These are phyloP conservation scores for barrel medic (Medicago truncatula) DNA, from an alignment of 306 rosid genomes.

Conservation along the genomic window DNA sequence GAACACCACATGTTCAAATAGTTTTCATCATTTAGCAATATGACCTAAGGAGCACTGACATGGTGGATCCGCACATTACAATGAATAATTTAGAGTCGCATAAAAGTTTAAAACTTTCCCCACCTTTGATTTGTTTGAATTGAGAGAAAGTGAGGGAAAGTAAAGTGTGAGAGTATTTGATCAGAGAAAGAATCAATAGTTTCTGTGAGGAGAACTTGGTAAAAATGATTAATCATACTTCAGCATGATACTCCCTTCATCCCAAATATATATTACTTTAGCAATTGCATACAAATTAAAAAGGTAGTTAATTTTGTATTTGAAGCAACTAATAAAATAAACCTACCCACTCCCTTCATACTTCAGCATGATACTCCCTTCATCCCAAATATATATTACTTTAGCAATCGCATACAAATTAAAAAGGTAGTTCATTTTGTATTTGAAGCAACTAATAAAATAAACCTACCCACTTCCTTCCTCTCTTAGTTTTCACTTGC, in stretches of 20 bases:
- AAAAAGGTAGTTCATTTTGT: too few relatives aligned
- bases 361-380: neutral
- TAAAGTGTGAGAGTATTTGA: neutral
- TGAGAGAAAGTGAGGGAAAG: constrained; percentile 5
- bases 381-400: neutral
- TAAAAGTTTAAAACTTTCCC: constrained; percentile 18
- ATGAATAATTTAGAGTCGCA: neutral
- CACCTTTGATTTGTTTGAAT: constrained; percentile 18
- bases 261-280: neutral
- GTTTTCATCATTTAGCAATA: constrained; percentile 17
- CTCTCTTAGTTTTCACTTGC: constrained; percentile 24
- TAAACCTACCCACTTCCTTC: constrained; percentile 8
- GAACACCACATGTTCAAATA: constrained; percentile 17
- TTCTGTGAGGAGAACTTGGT: constrained; percentile 7
- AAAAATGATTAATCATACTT: constrained; percentile 4
- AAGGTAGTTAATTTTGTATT: neutral
- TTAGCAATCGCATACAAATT: neutral
- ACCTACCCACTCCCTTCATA: neutral
- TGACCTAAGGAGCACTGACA: constrained; percentile 16
- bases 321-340: constrained; percentile 35
- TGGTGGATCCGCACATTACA: neutral
- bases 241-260: neutral
- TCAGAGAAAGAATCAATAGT: neutral
- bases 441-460: constrained; percentile 33
- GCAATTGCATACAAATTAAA: neutral